Conservation (phyloP, 306 rosid species). For the Sindora glabra region DNA sequence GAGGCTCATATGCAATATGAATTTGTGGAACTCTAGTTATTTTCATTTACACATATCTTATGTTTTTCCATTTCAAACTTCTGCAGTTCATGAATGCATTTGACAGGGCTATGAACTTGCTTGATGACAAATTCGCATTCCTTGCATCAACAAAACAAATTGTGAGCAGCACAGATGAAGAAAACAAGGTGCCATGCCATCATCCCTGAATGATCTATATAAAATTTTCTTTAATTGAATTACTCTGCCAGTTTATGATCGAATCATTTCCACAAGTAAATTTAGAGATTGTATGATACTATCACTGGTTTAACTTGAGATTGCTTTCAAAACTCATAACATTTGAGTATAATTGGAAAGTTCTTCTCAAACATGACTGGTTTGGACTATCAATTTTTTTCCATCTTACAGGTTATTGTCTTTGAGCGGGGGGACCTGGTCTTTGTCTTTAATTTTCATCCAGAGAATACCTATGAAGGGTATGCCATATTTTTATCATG, state of each 20-base stretch:
- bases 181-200: constrained; percentile 61
- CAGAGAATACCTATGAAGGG: constrained; percentile 77
- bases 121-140: constrained; percentile 73
- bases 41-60: background rate
- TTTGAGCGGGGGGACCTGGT: constrained; percentile 94
- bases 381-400: no score
- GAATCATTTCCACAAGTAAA: constrained; percentile 2
- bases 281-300: background rate
- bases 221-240: background rate
- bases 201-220: background rate
- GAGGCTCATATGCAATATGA: background rate
- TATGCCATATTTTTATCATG: constrained; percentile 30
- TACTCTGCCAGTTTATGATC: constrained; percentile 4
- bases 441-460: constrained; percentile 90
- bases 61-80: constrained; percentile 19
- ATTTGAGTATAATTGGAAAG: background rate
- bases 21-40: background rate
- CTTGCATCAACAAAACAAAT: constrained; percentile 74
- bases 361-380: background rate
- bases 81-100: constrained; percentile 88
- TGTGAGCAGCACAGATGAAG: constrained; percentile 74
- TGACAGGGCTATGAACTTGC: constrained; percentile 86
- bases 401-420: constrained; percentile 60
- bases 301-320: constrained; percentile 7
- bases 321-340: background rate